phyloP scores from a whole-genome alignment of 2,329 filamentous ascomycete species.

The Trichoderma sp. region DNA sequence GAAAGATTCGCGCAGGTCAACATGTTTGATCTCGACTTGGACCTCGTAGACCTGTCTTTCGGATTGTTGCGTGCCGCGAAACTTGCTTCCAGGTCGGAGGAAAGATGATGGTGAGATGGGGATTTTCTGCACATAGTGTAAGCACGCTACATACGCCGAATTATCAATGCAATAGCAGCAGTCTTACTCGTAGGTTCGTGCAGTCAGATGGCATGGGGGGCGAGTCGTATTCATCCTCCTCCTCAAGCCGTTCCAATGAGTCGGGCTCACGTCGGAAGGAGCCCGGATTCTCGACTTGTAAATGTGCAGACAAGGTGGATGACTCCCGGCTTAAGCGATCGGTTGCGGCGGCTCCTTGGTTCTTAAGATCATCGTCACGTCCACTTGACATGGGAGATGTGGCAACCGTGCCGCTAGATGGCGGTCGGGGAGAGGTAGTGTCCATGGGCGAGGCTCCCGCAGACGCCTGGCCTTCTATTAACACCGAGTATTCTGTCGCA shows the following conservation, averaged over 20 bases:
- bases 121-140: slow-evolving; percentile 53
- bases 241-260: slow-evolving; percentile 26
- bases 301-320: slow-evolving; percentile 19
- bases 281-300: slow-evolving; percentile 23
- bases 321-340: slow-evolving; percentile 27
- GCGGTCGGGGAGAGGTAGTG: slow-evolving; percentile 46
- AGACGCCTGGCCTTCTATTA: slow-evolving; percentile 29
- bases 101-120: slow-evolving; percentile 82
- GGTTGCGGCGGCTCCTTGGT: slow-evolving; percentile 25
- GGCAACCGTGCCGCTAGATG: slow-evolving; percentile 34
- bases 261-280: slow-evolving; percentile 27
- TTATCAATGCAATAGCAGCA: neutral
- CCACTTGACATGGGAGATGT: slow-evolving; percentile 35
- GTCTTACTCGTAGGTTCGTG: slow-evolving; percentile 37
- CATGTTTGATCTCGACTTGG: slow-evolving; percentile 94
- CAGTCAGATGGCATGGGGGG: slow-evolving; percentile 41
- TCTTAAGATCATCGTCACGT: slow-evolving; percentile 31
- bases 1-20: slow-evolving; percentile 91
- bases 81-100: slow-evolving; percentile 82
- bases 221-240: slow-evolving; percentile 34
- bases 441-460: slow-evolving; percentile 37
- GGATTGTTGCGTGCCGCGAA: slow-evolving; percentile 87
- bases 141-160: neutral
- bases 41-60: slow-evolving; percentile 93
- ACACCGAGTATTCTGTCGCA: slow-evolving; percentile 28